These are phyloP conservation scores for Diplogelasinospora grovesii DNA, from an alignment of 495 filamentous ascomycete genomes.

Conservation along the genomic window DNA sequence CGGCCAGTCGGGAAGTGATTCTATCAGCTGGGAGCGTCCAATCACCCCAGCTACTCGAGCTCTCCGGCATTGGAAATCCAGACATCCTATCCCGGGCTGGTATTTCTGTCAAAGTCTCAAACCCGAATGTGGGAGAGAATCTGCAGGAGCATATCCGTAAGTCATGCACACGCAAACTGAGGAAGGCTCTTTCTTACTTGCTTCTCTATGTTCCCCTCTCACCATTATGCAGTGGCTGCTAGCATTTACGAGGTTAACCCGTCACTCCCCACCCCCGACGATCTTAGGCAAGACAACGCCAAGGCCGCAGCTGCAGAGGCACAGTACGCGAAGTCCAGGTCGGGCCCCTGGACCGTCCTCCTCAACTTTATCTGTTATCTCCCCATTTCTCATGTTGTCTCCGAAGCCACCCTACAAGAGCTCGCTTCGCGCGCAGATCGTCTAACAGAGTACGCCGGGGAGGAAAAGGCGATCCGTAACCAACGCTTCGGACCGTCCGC, in stretches of 20 bases:
- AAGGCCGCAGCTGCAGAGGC: conserved; percentile 12
- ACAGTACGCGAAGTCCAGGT: conserved; percentile 9
- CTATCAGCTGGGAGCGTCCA: conserved; percentile 46
- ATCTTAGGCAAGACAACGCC: conserved; percentile 20
- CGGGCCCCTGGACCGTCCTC: conserved; percentile 18
- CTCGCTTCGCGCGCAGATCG: conserved; percentile 7
- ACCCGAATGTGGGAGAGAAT: conserved; percentile 48
- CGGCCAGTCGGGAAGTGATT: conserved; percentile 43
- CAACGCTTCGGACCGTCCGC: conserved; percentile 26
- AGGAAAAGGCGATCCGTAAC: conserved; percentile 16
- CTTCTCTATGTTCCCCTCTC: too few relatives aligned
- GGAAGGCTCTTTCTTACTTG: too few relatives aligned
- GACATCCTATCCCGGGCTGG: conserved; percentile 34
- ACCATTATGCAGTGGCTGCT: too few relatives aligned
- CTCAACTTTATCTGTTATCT: conserved; percentile 42
- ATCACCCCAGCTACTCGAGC: conserved; percentile 49
- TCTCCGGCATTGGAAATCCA: conserved; percentile 48
- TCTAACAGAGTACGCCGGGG: too few relatives aligned
- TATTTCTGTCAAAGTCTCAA: conserved; percentile 38
- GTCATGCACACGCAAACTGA: too few relatives aligned
- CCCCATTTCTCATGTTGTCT: conserved; percentile 31
- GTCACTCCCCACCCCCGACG: conserved; percentile 33
- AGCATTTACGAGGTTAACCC: conserved; percentile 45
- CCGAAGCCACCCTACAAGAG: conserved; percentile 13
- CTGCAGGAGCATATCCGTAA: conserved; percentile 50